A percentile compares a stretch with the other conserved stretches of the same genome.
phyloP scores from a whole-genome alignment of 2,329 filamentous ascomycete genomes.

The Periglandula ipomoeae region DNA sequence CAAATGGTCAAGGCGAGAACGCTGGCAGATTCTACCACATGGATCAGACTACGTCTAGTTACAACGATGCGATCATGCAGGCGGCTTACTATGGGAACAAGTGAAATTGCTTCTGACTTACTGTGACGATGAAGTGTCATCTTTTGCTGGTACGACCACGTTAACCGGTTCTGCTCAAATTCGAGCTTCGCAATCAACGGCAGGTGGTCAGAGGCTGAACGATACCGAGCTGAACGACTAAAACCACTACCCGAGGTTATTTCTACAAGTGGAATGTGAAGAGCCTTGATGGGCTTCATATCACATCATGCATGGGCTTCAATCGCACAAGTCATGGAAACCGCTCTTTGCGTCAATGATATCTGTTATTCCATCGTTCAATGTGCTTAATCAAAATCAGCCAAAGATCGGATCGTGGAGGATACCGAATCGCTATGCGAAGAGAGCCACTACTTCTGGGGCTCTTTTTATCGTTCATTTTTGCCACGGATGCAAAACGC shows the following conservation, averaged over 20 bases:
- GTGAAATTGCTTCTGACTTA: conserved; percentile 8
- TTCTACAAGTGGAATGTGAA: too few species aligned
- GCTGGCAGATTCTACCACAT: conserved; percentile 20
- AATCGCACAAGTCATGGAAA: neutral
- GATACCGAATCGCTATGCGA: conserved; percentile 29
- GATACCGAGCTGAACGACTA: too few species aligned
- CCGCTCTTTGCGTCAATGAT: conserved; percentile 1
- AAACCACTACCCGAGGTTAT: too few species aligned
- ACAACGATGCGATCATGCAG: conserved; percentile 26
- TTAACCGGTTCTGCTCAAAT: too few species aligned
- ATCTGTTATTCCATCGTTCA: conserved; percentile 1
- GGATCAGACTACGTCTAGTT: conserved; percentile 24
- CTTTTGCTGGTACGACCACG: neutral
- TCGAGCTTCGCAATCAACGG: too few species aligned
- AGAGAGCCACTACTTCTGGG: conserved; percentile 17
- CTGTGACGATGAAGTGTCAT: neutral
- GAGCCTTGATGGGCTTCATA: neutral
- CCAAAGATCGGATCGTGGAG: conserved; percentile 28
- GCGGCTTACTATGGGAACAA: conserved; percentile 22
- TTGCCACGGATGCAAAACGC: conserved; percentile 29
- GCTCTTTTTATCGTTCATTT: conserved; percentile 12
- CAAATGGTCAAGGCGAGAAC: conserved; percentile 1
- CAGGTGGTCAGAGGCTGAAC: too few species aligned
- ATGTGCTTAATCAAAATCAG: conserved; percentile 4
- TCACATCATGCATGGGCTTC: neutral